phyloP scores from a whole-genome alignment of 352 stramenopile genomes.

The Phytophthora sp. region DNA sequence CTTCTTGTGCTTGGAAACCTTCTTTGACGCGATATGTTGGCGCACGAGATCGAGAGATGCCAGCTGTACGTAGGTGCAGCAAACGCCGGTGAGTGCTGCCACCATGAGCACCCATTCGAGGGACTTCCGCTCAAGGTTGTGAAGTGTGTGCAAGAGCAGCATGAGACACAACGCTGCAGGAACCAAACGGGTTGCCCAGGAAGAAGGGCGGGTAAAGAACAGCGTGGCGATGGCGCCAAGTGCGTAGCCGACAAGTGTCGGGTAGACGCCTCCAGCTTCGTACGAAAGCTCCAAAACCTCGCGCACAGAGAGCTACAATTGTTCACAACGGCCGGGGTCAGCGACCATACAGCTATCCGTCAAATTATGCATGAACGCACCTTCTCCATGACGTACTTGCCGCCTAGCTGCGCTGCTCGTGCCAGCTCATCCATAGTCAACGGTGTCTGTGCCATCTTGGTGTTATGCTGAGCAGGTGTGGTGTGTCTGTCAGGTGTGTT shows the following conservation, averaged over 20 bases:
- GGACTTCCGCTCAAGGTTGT: slow-evolving; percentile 20
- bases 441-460: slow-evolving; percentile 3
- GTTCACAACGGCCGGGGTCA: too few relatives aligned
- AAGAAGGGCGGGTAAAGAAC: slow-evolving; percentile 34
- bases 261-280: slow-evolving; percentile 61
- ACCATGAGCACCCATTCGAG: slow-evolving; percentile 47
- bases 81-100: slow-evolving; percentile 44
- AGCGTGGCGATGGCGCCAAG: slow-evolving; percentile 50
- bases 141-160: slow-evolving; percentile 33
- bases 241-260: slow-evolving; percentile 60
- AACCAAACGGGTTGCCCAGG: slow-evolving; percentile 26
- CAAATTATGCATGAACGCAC: slow-evolving; percentile 14
- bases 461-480: neutral
- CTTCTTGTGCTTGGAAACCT: slow-evolving; percentile 33
- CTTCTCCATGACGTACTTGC: slow-evolving; percentile 30
- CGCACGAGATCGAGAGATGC: slow-evolving; percentile 58
- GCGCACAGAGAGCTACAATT: slow-evolving; percentile 46
- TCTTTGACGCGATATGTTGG: slow-evolving; percentile 43
- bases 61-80: slow-evolving; percentile 67
- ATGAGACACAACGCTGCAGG: slow-evolving; percentile 24
- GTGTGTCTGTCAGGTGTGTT: neutral
- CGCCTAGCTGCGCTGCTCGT: slow-evolving; percentile 23
- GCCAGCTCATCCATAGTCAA: slow-evolving; percentile 36
- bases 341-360: too few relatives aligned
- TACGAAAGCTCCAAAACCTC: slow-evolving; percentile 55